Base-by-base conservation (phyloP, 805 yeast species). In the Kregervanrija pseudodelftensis region DNA sequence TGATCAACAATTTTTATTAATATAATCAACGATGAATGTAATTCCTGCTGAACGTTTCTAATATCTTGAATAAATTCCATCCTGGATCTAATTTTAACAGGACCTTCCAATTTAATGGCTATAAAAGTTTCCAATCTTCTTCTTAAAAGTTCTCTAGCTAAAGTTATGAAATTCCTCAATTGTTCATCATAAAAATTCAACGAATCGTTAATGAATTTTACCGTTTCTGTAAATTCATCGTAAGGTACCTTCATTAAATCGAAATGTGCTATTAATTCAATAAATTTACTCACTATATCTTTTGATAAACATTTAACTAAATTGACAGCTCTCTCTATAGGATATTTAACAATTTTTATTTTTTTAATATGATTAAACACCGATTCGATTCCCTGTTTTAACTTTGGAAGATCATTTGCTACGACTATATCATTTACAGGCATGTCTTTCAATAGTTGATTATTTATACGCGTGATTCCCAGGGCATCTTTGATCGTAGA, bases 61-160 rank as follows among this genome's bases (percentile, higher is more conserved):
- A 87, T 74, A 0, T 55, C 52, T 4, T 54, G 55, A 1, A 82
- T 50, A 31, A 68, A 66, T 1, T 61, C 65, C 1, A 82, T 42
- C 30, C 79, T 63, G 1, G 72, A 73, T 46, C 65, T 69, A 22
- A 77, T 43, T 12, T 49, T 57, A 1, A 50, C 53, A 2, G 72
- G 64, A 8, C 79, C 71, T n/a, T 66, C 67, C 9, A 88, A 68
- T 46, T 80, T 76, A 15, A 87, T 76, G 16, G 81, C 74, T 11
- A 82, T 72, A 56, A 83, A 82, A 47, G 79, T 80, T 44, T 85
- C 91, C 8, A 79, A 77, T 37, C 93, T 65, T 53, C 80, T 85
- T 50, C 96, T 69, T 36, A 85, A 68, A 3, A 85, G 61, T 48
- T 90, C 96, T 45, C 97, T 73, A 0, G 87, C 76, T 37, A 84